phyloP scores from a whole-genome alignment of 2,329 filamentous ascomycete species.

The Fusarium sp. region DNA sequence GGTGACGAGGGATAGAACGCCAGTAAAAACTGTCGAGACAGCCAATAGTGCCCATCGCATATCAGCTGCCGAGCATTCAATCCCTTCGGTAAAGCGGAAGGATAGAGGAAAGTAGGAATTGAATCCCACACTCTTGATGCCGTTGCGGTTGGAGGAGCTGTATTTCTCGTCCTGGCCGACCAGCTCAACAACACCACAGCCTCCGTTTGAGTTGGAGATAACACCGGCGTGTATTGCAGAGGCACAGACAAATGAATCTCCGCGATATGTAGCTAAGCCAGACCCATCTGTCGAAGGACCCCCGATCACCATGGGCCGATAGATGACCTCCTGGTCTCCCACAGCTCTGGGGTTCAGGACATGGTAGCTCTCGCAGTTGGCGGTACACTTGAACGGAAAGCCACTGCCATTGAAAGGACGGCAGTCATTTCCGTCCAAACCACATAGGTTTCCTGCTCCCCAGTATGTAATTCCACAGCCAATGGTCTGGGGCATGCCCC shows the following conservation, averaged over 20 bases:
- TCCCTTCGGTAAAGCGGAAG: constrained; percentile 80
- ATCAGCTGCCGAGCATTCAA: constrained; percentile 81
- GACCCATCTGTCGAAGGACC: constrained; percentile 67
- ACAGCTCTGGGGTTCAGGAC: constrained; percentile 83
- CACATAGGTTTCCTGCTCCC: constrained; percentile 79
- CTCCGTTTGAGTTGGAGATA: constrained; percentile 79
- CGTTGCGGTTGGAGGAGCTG: constrained; percentile 76
- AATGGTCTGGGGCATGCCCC: constrained; percentile 76
- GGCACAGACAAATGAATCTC: constrained; percentile 90
- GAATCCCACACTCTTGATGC: constrained; percentile 84
- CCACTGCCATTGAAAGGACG: constrained; percentile 80
- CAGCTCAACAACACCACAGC: constrained; percentile 85
- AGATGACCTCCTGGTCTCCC: constrained; percentile 77
- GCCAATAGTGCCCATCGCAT: constrained; percentile 87
- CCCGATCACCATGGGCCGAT: constrained; percentile 78
- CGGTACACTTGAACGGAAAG: constrained; percentile 83
- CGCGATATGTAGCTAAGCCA: constrained; percentile 78
- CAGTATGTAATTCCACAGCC: constrained; percentile 80
- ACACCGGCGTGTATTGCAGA: constrained; percentile 88
- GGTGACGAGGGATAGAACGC: constrained; percentile 85
- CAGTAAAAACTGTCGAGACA: constrained; percentile 85
- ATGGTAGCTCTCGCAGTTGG: constrained; percentile 76
- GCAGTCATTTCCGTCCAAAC: constrained; percentile 81
- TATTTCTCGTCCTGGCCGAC: constrained; percentile 79
- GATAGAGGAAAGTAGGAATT: constrained; percentile 91